Conservation (phyloP, 2,329 filamentous ascomycete species). For the Pestalotiopsis sp. region DNA sequence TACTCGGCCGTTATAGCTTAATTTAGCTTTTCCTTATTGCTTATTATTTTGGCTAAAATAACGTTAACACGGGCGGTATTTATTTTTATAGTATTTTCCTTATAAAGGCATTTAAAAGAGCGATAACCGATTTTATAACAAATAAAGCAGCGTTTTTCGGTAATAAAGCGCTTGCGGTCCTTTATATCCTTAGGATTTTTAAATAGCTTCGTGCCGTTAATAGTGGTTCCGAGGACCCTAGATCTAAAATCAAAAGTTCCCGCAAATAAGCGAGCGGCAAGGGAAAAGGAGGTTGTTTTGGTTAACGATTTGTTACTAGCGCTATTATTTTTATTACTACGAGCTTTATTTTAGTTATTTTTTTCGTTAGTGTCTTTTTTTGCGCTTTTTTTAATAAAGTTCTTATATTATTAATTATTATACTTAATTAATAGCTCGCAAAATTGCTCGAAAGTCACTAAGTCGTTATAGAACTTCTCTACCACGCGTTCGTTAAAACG, state of each 20-base stretch:
- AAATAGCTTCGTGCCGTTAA: not conserved
- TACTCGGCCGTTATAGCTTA: not conserved
- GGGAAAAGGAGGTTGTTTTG: too few species aligned
- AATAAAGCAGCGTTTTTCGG: not conserved
- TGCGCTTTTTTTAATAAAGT: not conserved
- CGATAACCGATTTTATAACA: not conserved
- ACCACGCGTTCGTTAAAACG: not conserved
- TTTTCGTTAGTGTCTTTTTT: not conserved
- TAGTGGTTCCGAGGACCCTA: not conserved
- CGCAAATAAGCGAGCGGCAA: too few species aligned
- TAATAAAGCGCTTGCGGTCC: not conserved
- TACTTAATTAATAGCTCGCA: not conserved
- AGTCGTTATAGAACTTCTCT: not conserved
- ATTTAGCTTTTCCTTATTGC: not conserved
- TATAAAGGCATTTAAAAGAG: not conserved
- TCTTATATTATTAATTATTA: slow-evolving; percentile 4
- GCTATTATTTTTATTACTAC: too few species aligned
- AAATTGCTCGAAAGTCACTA: not conserved
- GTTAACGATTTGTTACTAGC: too few species aligned
- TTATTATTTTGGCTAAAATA: too few species aligned
- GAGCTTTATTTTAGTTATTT: too few species aligned
- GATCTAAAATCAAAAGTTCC: too few species aligned
- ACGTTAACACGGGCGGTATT: not conserved
- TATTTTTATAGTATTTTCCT: not conserved
- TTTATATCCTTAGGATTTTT: not conserved